These are phyloP conservation scores for Fusarium palustre DNA, from an alignment of 2,329 filamentous ascomycete genomes.

Conservation along the genomic window DNA sequence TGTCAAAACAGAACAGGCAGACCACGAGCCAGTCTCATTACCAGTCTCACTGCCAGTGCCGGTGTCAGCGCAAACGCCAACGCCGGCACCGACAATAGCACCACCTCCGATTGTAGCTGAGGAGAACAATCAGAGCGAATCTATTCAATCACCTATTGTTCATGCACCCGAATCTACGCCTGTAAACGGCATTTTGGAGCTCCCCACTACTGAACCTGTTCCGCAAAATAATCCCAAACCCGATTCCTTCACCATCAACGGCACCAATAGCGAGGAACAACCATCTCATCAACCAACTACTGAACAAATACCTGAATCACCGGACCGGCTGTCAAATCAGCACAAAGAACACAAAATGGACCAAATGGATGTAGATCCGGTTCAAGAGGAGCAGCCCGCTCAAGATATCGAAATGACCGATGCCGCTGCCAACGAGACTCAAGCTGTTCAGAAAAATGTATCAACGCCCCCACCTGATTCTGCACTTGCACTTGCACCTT, in stretches of 20 bases:
- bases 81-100: slow-evolving; percentile 7
- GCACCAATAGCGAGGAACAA: slow-evolving; percentile 32
- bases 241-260: slow-evolving; percentile 9
- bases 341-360: slow-evolving; percentile 39
- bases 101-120: background rate
- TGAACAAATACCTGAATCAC: slow-evolving; percentile 16
- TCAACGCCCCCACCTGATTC: background rate
- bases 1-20: background rate
- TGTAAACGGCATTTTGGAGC: slow-evolving; percentile 20
- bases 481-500: background rate
- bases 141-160: slow-evolving; percentile 21
- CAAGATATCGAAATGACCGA: slow-evolving; percentile 41
- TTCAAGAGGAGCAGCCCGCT: slow-evolving; percentile 18
- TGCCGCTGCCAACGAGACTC: slow-evolving; percentile 1
- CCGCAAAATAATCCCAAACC: slow-evolving; percentile 11
- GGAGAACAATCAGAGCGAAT: slow-evolving; percentile 21
- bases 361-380: slow-evolving; percentile 34
- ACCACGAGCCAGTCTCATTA: background rate
- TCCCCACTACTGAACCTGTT: slow-evolving; percentile 11
- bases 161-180: slow-evolving; percentile 10
- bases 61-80: background rate
- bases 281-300: slow-evolving; percentile 10
- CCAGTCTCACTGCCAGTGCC: background rate
- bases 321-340: slow-evolving; percentile 7
- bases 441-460: background rate